Evolutionary conservation across 2,329 filamentous ascomycete genomes (phyloP).

Genomic region (Lizonia empirigonia): DNA sequence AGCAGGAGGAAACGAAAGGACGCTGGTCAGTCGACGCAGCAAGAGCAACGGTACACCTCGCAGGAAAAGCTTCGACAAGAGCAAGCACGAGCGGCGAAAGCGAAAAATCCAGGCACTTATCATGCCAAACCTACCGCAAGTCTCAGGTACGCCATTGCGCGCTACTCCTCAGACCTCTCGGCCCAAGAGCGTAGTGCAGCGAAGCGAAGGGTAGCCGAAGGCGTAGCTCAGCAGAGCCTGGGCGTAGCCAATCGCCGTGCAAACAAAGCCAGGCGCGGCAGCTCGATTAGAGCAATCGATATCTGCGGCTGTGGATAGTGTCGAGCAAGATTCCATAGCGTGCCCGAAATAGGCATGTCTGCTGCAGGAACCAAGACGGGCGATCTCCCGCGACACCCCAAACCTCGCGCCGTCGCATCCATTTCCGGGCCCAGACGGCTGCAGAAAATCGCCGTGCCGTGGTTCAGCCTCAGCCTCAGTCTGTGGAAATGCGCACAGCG

Average conservation of each 20-base stretch:
- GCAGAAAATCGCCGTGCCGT: conserved; percentile 10
- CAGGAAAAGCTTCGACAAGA: neutral
- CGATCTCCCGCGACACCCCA: conserved; percentile 1
- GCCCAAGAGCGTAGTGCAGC: conserved; percentile 4
- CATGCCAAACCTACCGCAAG: conserved; percentile 1
- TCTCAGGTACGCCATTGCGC: conserved; percentile 15
- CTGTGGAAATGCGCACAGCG: too few relatives aligned
- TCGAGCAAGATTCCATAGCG: conserved; percentile 3
- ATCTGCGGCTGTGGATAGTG: too few relatives aligned
- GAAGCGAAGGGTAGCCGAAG: neutral
- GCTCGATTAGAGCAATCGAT: neutral
- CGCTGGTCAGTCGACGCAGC: conserved; percentile 12
- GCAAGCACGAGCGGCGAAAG: neutral
- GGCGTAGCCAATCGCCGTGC: too few relatives aligned
- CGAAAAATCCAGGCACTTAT: conserved; percentile 12
- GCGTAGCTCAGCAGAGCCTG: too few relatives aligned
- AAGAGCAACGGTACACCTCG: conserved; percentile 2
- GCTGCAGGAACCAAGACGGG: neutral
- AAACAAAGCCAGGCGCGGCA: too few relatives aligned
- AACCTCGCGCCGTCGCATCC: conserved; percentile 5
- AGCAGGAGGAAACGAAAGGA: conserved; percentile 11
- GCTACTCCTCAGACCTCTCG: conserved; percentile 1
- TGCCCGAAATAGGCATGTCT: conserved; percentile 8
- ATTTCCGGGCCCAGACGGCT: conserved; percentile 4
- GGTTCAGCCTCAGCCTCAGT: conserved; percentile 11